phyloP scores from a whole-genome alignment of 2,329 filamentous ascomycete genomes.

The Colletotrichum sp. region DNA sequence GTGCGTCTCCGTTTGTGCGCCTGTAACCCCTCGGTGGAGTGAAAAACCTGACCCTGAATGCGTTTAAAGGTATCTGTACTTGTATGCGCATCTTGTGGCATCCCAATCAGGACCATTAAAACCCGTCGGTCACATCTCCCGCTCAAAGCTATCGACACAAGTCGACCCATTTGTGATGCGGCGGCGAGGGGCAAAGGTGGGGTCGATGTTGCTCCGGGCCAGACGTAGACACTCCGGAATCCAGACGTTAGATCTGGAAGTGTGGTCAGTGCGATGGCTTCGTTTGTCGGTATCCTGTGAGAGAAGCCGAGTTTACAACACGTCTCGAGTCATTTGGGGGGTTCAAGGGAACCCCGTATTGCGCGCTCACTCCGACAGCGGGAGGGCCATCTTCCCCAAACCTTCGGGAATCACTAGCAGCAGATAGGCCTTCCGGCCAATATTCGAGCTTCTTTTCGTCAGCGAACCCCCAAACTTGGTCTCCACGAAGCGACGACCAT shows the following conservation, averaged over 20 bases:
- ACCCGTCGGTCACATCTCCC: conserved; percentile 3
- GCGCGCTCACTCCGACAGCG: conserved; percentile 10
- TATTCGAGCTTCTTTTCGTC: conserved; percentile 16
- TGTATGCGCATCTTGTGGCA: not conserved
- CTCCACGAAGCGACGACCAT: conserved; percentile 8
- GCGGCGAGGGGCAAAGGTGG: conserved; percentile 18
- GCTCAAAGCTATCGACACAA: not conserved
- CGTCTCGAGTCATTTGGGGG: conserved; percentile 16
- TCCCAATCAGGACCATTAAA: not conserved
- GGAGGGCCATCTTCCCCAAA: conserved; percentile 14
- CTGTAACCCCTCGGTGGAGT: conserved; percentile 11
- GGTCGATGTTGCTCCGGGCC: not conserved
- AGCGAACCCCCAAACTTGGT: conserved; percentile 6
- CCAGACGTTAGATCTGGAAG: not conserved
- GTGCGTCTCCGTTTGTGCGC: conserved; percentile 10
- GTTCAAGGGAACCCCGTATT: conserved; percentile 5
- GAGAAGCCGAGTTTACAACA: conserved; percentile 13
- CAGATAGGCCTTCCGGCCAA: conserved; percentile 11
- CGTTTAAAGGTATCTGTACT: conserved; percentile 13
- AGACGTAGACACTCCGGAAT: not conserved
- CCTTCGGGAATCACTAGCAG: conserved; percentile 12
- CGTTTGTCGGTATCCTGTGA: conserved; percentile 19
- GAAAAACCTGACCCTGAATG: not conserved
- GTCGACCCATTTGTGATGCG: conserved; percentile 9
- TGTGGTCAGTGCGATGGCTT: conserved; percentile 11